A percentile compares a stretch with the other conserved stretches of the same genome.
Evolutionary conservation across 139 green algal genomes (phyloP).

Genomic region (Bryopsis sp.): DNA sequence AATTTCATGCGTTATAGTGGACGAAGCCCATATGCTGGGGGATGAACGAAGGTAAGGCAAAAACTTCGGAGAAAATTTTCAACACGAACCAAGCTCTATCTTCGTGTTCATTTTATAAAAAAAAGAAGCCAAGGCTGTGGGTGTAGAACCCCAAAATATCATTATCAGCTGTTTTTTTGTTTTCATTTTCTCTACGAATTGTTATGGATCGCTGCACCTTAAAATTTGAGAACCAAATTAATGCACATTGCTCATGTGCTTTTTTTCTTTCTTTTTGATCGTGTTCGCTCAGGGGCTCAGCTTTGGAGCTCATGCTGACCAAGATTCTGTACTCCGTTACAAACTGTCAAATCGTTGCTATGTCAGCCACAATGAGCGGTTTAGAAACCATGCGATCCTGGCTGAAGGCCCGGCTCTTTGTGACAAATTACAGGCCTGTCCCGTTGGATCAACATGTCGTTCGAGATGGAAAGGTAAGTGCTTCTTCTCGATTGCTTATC

Average conservation of each 20-base stretch:
- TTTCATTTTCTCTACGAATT: too few species aligned
- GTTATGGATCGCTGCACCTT: too few species aligned
- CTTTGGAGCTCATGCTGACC: conserved; percentile 85
- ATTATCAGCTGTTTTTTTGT: too few species aligned
- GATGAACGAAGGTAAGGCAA: conserved; percentile 44
- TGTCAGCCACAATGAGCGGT: conserved; percentile 86
- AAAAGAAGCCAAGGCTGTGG: too few species aligned
- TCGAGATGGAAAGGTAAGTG: conserved; percentile 42
- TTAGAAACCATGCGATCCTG: conserved; percentile 61
- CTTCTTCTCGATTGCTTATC: too few species aligned
- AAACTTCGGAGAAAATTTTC: too few species aligned
- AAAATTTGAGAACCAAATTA: too few species aligned
- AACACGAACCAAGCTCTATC: too few species aligned
- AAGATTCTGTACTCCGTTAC: conserved; percentile 54
- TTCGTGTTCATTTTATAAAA: too few species aligned
- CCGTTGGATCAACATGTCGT: conserved; percentile 53
- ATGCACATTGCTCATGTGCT: too few species aligned
- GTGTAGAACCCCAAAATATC: too few species aligned
- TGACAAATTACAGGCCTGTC: conserved; percentile 80
- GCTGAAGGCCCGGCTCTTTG: conserved; percentile 70
- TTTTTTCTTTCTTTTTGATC: too few species aligned
- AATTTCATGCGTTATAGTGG: conserved; percentile 66
- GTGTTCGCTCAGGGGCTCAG: conserved; percentile 45
- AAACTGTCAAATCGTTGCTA: conserved; percentile 77
- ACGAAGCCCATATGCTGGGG: conserved; percentile 77